Evolutionary conservation across 2,329 filamentous ascomycete species (phyloP).

Genomic region (Trichophyton mentagrophytes): DNA sequence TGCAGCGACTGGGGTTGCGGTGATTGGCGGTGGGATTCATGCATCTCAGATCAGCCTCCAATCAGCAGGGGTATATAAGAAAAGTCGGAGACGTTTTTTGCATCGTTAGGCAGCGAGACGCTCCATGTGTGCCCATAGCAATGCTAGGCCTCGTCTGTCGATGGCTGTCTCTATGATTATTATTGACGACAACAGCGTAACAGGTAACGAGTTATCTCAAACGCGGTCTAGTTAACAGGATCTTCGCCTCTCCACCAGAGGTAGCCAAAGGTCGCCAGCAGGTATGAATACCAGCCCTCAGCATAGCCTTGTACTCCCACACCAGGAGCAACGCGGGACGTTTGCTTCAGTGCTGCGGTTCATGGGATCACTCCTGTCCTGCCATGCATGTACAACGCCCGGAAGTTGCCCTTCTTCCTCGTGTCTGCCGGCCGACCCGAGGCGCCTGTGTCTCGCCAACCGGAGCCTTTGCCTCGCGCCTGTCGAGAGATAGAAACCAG

Average conservation of each 20-base stretch:
- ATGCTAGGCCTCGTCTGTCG: no score
- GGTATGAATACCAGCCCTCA: no score
- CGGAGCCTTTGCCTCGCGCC: background rate
- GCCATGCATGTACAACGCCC: constrained; percentile 3
- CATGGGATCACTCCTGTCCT: background rate
- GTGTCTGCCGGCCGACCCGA: background rate
- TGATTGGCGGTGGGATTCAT: background rate
- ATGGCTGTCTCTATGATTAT: no score
- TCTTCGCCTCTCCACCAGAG: no score
- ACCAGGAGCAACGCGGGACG: background rate
- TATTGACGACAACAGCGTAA: no score
- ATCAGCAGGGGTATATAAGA: background rate
- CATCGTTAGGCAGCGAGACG: background rate
- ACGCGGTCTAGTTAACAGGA: no score
- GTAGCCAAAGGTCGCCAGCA: no score
- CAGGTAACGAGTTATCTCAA: no score
- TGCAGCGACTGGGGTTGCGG: background rate
- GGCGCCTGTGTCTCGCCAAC: background rate
- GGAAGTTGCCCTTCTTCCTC: background rate
- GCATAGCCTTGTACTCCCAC: background rate
- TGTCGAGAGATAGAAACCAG: background rate
- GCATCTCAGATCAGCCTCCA: background rate
- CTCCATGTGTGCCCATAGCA: no score
- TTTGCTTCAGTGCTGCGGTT: background rate
- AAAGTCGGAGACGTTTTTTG: background rate